These are phyloP conservation scores for Mercurialis annua DNA, from an alignment of 345 rosid species.

Conservation along the genomic window DNA sequence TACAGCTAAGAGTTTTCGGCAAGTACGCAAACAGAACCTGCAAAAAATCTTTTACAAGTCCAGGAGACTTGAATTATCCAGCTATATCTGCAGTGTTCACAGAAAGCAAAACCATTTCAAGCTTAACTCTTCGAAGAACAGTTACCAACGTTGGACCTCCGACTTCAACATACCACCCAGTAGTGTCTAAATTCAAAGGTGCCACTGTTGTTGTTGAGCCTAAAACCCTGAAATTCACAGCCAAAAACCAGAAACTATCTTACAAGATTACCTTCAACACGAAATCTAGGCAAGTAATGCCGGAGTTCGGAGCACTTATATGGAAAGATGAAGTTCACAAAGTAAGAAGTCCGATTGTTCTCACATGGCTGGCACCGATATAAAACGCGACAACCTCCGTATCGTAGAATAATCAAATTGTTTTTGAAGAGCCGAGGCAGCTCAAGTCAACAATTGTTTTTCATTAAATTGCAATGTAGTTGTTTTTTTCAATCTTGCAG, in stretches of 20 bases:
- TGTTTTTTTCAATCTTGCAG: background rate
- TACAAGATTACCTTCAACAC: slow-evolving; percentile 63
- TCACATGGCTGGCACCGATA: slow-evolving; percentile 59
- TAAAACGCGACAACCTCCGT: slow-evolving; percentile 22
- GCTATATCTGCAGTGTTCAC: slow-evolving; percentile 79
- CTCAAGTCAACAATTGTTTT: slow-evolving; percentile 13
- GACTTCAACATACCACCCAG: slow-evolving; percentile 51
- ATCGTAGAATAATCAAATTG: slow-evolving; percentile 29
- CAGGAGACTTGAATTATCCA: slow-evolving; percentile 86
- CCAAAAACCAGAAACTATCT: slow-evolving; percentile 59
- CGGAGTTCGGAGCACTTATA: slow-evolving; percentile 71
- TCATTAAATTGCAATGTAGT: slow-evolving; percentile 17
- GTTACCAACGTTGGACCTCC: slow-evolving; percentile 83
- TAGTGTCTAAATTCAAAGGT: slow-evolving; percentile 67
- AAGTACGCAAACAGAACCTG: slow-evolving; percentile 69
- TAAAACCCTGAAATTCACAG: slow-evolving; percentile 49
- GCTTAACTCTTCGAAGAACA: slow-evolving; percentile 48
- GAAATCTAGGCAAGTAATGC: slow-evolving; percentile 42
- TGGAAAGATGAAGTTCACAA: slow-evolving; percentile 81
- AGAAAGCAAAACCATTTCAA: slow-evolving; percentile 35
- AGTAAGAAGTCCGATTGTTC: slow-evolving; percentile 74
- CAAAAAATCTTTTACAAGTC: slow-evolving; percentile 44
- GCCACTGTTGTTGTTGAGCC: slow-evolving; percentile 56
- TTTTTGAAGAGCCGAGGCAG: slow-evolving; percentile 32
- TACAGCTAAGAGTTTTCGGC: slow-evolving; percentile 61